A percentile compares a stretch with the other conserved stretches of the same genome.
These are phyloP conservation scores for Candida palmyrensis DNA, from an alignment of 805 yeast species.

Conservation along the genomic window DNA sequence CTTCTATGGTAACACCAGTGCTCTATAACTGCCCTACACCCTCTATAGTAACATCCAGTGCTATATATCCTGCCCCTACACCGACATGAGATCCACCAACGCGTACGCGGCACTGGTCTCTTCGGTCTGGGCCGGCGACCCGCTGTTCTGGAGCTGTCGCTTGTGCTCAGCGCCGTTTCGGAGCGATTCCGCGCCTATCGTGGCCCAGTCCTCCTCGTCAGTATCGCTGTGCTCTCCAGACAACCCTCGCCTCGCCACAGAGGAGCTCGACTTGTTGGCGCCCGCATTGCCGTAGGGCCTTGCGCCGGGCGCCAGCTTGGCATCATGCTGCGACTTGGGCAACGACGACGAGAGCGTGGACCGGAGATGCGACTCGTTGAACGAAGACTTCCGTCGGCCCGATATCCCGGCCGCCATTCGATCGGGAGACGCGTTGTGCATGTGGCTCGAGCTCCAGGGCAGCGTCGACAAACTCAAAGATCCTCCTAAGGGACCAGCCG, in stretches of 20 bases:
- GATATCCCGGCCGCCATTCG: constrained; percentile 15
- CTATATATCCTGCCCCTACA: constrained; percentile 7
- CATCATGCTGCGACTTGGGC: constrained; percentile 9
- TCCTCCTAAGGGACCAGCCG: constrained; percentile 6
- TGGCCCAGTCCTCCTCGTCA: constrained; percentile 96
- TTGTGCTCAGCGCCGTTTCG: constrained; percentile 24
- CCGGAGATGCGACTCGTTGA: constrained; percentile 34
- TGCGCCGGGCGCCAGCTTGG: constrained; percentile 9
- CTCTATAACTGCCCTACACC: too few species aligned
- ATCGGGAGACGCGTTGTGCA: constrained; percentile 13
- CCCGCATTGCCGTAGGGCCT: constrained; percentile 4
- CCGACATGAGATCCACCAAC: constrained; percentile 51
- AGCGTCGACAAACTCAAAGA: constrained; percentile 4
- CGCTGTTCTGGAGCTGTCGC: constrained; percentile 7
- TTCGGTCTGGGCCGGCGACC: constrained; percentile 16
- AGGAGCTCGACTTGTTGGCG: constrained; percentile 8
- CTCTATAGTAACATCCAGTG: not conserved
- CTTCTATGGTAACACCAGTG: too few species aligned
- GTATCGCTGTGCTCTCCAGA: constrained; percentile 51
- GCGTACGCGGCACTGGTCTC: constrained; percentile 60
- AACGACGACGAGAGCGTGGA: constrained; percentile 21
- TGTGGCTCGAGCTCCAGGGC: constrained; percentile 16
- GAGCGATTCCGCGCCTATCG: constrained; percentile 75
- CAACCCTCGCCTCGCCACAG: constrained; percentile 4
- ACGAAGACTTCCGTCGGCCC: constrained; percentile 32